Base-by-base conservation (phyloP, 352 stramenopile species). In the Phytophthora capsici region DNA sequence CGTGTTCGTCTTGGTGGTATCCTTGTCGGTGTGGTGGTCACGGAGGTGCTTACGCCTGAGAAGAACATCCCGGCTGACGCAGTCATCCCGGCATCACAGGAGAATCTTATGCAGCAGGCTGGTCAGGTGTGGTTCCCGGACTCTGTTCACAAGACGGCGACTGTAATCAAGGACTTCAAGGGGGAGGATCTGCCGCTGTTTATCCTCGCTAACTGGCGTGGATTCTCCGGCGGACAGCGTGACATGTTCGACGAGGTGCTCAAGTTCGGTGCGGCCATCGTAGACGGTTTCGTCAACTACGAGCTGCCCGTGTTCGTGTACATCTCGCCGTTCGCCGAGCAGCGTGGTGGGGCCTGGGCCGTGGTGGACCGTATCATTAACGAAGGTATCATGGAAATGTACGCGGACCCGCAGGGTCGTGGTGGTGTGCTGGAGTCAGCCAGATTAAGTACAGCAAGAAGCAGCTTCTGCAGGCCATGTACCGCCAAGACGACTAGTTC, bases 161-260 rank as follows among this genome's bases (percentile, higher is more conserved):
- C n/a, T n/a, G n/a, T 97, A 66, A 98, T 99, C 71, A 99, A 95
- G 61, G 98, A 99, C 87, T 99, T 99, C 77, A 89, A 98, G 66
- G 95, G 94, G 20, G 98, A 99, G 77, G 97, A 99, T n/a, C n/a
- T n/a, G n/a, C n/a, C n/a, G n/a, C n/a, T n/a, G n/a, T n/a, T n/a
- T n/a, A n/a, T n/a, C n/a, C n/a, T n/a, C n/a, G n/a, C n/a, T n/a
- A n/a, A n/a, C n/a, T n/a, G n/a, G n/a, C n/a, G n/a, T n/a, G n/a
- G 98, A 45, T 99, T 99, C 82, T 99, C 95, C 26, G 98, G 98
- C 52, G 98, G 98, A 17, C 97, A 99, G 80, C 88, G 98, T 57
- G 98, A 99, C 71, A 99, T 99, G 98, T 99, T 99, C 80, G 97
- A 99, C 74, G 97, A 99, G 79, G 96, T 99, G 63, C 91, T 99